Percentiles rank a stretch among this genome's conserved stretches.
Conservation (phyloP, 805 yeast species). For the Brettanomyces naardenensis region DNA sequence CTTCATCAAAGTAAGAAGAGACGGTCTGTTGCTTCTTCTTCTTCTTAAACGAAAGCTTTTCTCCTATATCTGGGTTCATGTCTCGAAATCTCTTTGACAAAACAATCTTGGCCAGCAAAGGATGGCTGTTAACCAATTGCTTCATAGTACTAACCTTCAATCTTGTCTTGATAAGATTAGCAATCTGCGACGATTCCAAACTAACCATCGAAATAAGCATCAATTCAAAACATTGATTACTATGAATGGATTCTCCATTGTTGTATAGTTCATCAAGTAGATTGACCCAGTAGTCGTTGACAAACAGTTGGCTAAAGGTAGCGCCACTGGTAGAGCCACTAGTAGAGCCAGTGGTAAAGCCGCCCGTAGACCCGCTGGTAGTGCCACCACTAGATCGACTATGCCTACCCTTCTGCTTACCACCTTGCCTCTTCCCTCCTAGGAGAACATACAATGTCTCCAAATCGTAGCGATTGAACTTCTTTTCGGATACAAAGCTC, state of each 20-base stretch:
- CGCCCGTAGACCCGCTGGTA: background rate
- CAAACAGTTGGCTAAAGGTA: constrained; percentile 47
- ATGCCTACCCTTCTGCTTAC: background rate
- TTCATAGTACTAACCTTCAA: constrained; percentile 36
- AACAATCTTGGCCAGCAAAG: constrained; percentile 48
- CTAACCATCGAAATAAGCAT: constrained; percentile 47
- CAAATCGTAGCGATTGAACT: constrained; percentile 39
- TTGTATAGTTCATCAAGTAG: constrained; percentile 49
- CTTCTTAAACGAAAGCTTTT: constrained; percentile 41
- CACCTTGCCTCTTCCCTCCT: constrained; percentile 26
- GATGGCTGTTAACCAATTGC: constrained; percentile 36
- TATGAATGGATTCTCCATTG: constrained; percentile 46
- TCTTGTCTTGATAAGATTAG: constrained; percentile 33
- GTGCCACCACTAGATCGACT: background rate
- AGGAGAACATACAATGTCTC: constrained; percentile 37
- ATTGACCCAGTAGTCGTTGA: constrained; percentile 50
- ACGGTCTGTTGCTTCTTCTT: background rate
- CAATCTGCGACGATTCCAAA: constrained; percentile 34
- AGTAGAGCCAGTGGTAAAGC: too few relatives aligned
- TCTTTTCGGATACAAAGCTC: constrained; percentile 36
- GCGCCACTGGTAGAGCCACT: constrained; percentile 1
- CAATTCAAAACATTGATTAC: constrained; percentile 36
- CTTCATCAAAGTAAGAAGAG: constrained; percentile 19
- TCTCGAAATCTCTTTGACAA: constrained; percentile 39
- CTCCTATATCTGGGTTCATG: constrained; percentile 42